These are phyloP conservation scores for Pogostemon cablin DNA, from an alignment of 257 asterid genomes.

Conservation along the genomic window DNA sequence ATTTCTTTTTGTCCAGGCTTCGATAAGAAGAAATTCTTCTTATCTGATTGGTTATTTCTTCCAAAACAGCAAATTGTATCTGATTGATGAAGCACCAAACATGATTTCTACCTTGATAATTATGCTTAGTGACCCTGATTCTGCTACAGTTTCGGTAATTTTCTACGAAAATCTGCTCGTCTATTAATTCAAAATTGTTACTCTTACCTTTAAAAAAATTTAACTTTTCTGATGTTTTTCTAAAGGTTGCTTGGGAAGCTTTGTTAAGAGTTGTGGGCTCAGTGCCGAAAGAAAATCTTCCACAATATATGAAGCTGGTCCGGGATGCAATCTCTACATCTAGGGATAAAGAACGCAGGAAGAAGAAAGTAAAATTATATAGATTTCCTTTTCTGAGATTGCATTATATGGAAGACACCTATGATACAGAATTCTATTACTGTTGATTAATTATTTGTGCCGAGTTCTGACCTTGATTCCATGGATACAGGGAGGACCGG, in stretches of 20 bases:
- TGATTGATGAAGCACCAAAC: conserved; percentile 95
- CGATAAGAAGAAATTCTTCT: conserved; percentile 71
- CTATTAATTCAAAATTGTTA: conserved; percentile 23
- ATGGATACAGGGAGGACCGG: conserved; percentile 80
- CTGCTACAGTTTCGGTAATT: conserved; percentile 77
- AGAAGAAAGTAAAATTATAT: conserved; percentile 57
- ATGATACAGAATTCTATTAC: conserved; percentile 12
- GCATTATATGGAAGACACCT: conserved; percentile 22
- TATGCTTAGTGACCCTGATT: conserved; percentile 84
- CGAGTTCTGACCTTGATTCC: conserved; percentile 29
- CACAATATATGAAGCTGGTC: conserved; percentile 88
- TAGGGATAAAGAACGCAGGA: conserved; percentile 93
- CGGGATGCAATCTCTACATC: conserved; percentile 99
- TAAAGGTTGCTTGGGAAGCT: conserved; percentile 96
- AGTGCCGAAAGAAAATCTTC: conserved; percentile 88
- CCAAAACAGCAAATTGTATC: conserved; percentile 86
- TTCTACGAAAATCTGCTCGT: conserved; percentile 13
- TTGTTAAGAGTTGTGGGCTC: conserved; percentile 80
- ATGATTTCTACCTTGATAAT: conserved; percentile 84
- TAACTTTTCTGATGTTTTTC: neutral
- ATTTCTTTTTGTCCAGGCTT: conserved; percentile 62
- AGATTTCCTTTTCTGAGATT: conserved; percentile 20
- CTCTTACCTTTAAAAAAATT: conserved; percentile 3
- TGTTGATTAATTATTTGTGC: conserved; percentile 15
- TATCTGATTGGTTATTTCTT: conserved; percentile 89